Conservation (phyloP, 2,329 filamentous ascomycete genomes). For the Coniochaeta sp. region DNA sequence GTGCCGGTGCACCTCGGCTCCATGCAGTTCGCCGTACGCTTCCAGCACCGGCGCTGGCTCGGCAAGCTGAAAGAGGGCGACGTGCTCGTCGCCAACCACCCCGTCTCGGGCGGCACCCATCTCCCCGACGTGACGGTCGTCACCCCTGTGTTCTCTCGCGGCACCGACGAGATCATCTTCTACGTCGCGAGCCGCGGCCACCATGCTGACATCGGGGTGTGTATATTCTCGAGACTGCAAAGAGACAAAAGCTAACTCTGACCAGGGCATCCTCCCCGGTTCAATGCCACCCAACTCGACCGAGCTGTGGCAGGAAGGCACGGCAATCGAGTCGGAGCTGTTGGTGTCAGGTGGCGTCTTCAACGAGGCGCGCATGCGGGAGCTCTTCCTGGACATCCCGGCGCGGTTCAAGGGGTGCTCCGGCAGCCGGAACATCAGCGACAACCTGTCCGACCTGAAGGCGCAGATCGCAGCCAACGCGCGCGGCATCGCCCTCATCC, state of each 20-base stretch:
- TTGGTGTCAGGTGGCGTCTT: slow-evolving; percentile 61
- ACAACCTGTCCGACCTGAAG: slow-evolving; percentile 69
- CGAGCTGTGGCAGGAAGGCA: slow-evolving; percentile 49
- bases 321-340: slow-evolving; percentile 49
- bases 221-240: no score
- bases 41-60: slow-evolving; percentile 61
- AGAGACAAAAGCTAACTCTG: no score
- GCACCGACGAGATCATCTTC: slow-evolving; percentile 54
- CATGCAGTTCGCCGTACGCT: slow-evolving; percentile 65
- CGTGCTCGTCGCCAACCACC: slow-evolving; percentile 67
- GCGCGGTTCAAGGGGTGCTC: slow-evolving; percentile 60
- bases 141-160: slow-evolving; percentile 58
- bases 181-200: slow-evolving; percentile 60
- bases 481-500: slow-evolving; percentile 66
- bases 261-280: slow-evolving; percentile 57
- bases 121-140: slow-evolving; percentile 67
- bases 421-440: slow-evolving; percentile 61
- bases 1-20: slow-evolving; percentile 63
- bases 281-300: slow-evolving; percentile 65
- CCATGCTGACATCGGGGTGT: slow-evolving; percentile 52
- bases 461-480: slow-evolving; percentile 70
- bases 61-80: slow-evolving; percentile 65
- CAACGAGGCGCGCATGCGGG: slow-evolving; percentile 60
- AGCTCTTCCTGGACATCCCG: slow-evolving; percentile 58
- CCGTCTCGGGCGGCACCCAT: slow-evolving; percentile 67